Evolutionary conservation across 805 yeast genomes (phyloP), one percentile per base, ranked within the genome.

Genomic region (Limtongozyma cylindracea): DNA sequence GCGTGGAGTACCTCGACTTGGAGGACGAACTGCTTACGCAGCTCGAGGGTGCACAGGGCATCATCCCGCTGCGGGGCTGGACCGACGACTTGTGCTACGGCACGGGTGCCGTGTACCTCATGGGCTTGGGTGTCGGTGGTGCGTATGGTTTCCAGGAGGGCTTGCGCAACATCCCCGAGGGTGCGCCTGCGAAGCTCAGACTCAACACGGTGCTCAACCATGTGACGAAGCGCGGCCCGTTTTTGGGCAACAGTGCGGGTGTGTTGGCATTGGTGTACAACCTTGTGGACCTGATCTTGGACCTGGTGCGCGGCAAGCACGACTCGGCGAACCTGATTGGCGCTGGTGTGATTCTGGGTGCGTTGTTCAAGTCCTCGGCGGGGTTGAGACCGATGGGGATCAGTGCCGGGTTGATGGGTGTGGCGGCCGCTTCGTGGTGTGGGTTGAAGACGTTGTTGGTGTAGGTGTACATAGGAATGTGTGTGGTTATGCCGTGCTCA

Each of bases 31-130:
- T 65, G 30, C 50, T 80, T 29, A 61, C 66, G 21, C 47, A 61
- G n/a, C 45, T 76, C 35, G 91, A 78, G 37, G 94, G 93, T 18
- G 64, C 91, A 2, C 78, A 76, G 39, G 91, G 94, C 26, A 43
- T 84, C 27, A 61, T 88, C 30, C 94, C 98, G 13, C 73, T 91
- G n/a, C 69, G 95, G 51, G 92, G 91, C 34, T 88, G 94, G 91
- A 62, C 80, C 10, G 98, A 88, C 45, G 96, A 88, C 50, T 58
- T 88, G 31, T 80, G 95, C 60, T 88, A 88, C 47, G 98, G 98
- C 34, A 73, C 96, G 8, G 98, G 98, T 47, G 68, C 93, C 5
- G 78, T 80, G 23, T 88, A 88, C 42, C 56, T 88, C 32, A 34
- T 73, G 16, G 91, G 92, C 19, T 57, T 88, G 31, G 91, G 91